These are phyloP conservation scores for Intubia oerlemansii DNA, from an alignment of 2,329 filamentous ascomycete genomes.

Conservation along the genomic window DNA sequence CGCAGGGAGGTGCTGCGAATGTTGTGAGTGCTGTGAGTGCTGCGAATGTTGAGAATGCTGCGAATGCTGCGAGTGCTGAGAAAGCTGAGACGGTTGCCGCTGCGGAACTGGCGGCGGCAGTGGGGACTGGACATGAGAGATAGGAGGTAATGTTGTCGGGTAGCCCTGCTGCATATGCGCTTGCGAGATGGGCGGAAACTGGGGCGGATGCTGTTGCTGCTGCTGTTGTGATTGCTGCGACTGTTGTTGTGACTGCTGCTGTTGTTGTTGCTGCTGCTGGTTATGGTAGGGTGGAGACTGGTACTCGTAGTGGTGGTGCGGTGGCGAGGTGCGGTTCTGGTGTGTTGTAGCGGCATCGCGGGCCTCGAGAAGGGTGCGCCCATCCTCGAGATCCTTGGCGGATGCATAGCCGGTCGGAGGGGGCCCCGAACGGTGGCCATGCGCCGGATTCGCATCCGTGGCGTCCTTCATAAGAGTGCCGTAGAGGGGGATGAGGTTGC, in stretches of 20 bases:
- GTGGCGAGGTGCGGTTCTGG: constrained; percentile 5
- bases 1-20: neutral
- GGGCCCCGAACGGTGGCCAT: no score
- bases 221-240: constrained; percentile 4
- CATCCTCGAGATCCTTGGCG: constrained; percentile 32
- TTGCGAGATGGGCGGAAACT: no score
- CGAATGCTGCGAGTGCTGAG: constrained; percentile 1
- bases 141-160: no score
- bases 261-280: neutral
- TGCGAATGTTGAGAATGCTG: constrained; percentile 4
- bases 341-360: constrained; percentile 24
- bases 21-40: constrained; percentile 4
- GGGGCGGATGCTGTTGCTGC: constrained; percentile 1
- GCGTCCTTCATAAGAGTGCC: constrained; percentile 31
- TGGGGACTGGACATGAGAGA: no score
- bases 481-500: constrained; percentile 45
- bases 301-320: constrained; percentile 1
- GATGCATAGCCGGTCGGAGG: no score
- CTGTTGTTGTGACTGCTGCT: no score
- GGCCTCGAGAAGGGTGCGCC: constrained; percentile 32
- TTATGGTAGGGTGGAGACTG: constrained; percentile 2
- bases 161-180: no score
- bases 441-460: constrained; percentile 22
- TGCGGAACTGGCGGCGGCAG: no score
- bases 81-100: neutral